Evolutionary conservation across 2,329 filamentous ascomycete species (phyloP).

Genomic region (Venturia effusa): DNA sequence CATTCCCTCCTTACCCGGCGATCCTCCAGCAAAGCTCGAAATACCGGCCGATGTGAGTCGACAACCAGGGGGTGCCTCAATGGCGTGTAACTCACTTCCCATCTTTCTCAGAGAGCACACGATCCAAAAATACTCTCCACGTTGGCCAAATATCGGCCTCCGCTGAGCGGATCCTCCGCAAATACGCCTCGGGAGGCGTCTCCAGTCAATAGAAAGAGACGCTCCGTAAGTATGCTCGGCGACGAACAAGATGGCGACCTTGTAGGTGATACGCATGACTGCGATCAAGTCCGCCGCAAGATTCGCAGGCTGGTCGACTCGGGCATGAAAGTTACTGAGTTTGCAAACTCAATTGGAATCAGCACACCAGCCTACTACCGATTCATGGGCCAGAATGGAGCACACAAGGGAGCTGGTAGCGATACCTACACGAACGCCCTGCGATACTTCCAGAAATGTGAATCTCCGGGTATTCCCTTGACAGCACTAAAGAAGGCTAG

Average conservation of each 20-base stretch:
- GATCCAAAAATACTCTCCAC: slow-evolving; percentile 6
- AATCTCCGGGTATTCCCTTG: slow-evolving; percentile 18
- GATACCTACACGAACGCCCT: slow-evolving; percentile 20
- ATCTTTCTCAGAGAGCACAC: slow-evolving; percentile 1
- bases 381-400: slow-evolving; percentile 41
- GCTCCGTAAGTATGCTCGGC: not conserved
- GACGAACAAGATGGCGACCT: not conserved
- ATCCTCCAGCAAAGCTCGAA: slow-evolving; percentile 2
- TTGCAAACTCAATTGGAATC: slow-evolving; percentile 29
- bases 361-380: slow-evolving; percentile 19
- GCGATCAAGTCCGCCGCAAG: slow-evolving; percentile 24
- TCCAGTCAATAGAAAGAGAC: not conserved
- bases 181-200: not conserved
- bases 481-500: not conserved
- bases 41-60: slow-evolving; percentile 7
- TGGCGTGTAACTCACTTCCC: not conserved
- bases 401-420: slow-evolving; percentile 23
- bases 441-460: slow-evolving; percentile 39
- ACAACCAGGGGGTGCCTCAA: not conserved
- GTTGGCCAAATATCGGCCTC: slow-evolving; percentile 5
- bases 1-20: slow-evolving; percentile 3
- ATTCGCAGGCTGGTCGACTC: slow-evolving; percentile 32
- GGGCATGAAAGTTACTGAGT: slow-evolving; percentile 34
- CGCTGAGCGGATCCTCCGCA: not conserved
- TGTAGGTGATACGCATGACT: not conserved